A percentile compares a stretch with the other conserved stretches of the same genome.
Evolutionary conservation across 2,329 filamentous ascomycete genomes (phyloP).

Genomic region (Talaromyces albobiverticillius): DNA sequence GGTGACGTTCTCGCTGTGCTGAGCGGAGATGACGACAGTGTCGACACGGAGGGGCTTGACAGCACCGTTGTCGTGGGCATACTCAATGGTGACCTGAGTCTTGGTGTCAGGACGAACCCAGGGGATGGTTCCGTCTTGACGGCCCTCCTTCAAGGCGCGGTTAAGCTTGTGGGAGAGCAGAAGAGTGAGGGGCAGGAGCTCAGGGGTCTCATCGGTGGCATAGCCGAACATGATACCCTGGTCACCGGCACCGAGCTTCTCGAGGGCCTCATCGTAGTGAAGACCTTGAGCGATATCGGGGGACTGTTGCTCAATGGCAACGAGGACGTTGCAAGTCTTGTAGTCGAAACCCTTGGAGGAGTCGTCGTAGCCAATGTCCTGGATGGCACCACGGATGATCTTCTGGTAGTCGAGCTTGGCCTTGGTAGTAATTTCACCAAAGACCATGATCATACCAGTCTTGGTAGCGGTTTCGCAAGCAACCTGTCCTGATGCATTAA

Average conservation of each 20-base stretch:
- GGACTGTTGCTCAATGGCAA: constrained; percentile 98
- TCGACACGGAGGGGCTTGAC: constrained; percentile 90
- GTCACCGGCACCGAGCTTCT: constrained; percentile 97
- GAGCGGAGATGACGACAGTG: constrained; percentile 94
- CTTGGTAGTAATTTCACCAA: constrained; percentile 98
- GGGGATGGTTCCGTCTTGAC: constrained; percentile 79
- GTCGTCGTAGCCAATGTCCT: constrained; percentile 98
- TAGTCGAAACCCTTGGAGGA: constrained; percentile 99
- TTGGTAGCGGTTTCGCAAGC: constrained; percentile 99
- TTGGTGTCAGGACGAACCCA: constrained; percentile 99
- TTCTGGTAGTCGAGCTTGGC: constrained; percentile 96
- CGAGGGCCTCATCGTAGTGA: constrained; percentile 94
- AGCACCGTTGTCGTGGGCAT: constrained; percentile 88
- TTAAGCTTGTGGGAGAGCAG: constrained; percentile 97
- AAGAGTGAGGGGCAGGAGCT: constrained; percentile 91
- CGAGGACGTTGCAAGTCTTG: constrained; percentile 98
- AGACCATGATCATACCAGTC: constrained; percentile 99
- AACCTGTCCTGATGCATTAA: constrained; percentile 46
- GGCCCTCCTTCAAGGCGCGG: constrained; percentile 85
- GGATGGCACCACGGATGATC: constrained; percentile 89
- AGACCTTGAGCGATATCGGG: constrained; percentile 99
- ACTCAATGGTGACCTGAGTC: constrained; percentile 99
- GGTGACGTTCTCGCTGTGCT: constrained; percentile 84
- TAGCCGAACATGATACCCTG: constrained; percentile 99
- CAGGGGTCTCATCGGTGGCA: constrained; percentile 97